Percentiles rank a stretch among this genome's conserved stretches.
These are phyloP conservation scores for Schizochytrium sp. DNA, from an alignment of 108 stramenopile genomes.

Conservation along the genomic window DNA sequence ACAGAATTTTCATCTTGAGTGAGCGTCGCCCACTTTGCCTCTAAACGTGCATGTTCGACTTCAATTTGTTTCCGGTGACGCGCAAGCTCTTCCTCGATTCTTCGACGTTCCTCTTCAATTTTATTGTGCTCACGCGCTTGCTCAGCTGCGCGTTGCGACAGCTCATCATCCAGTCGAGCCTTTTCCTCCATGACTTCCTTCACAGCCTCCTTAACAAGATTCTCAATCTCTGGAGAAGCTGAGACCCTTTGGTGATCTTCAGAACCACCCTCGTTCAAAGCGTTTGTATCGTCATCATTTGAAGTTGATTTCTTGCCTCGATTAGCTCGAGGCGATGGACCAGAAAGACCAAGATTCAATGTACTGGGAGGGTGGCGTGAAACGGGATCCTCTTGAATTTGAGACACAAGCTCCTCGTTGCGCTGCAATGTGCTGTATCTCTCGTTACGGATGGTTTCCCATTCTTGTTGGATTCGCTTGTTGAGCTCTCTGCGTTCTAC, in stretches of 20 bases:
- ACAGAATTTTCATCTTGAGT: too few species aligned
- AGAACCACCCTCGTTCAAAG: background rate
- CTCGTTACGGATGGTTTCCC: conserved; percentile 12
- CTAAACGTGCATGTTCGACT: background rate
- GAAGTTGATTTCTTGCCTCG: too few species aligned
- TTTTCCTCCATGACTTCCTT: background rate
- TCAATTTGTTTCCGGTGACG: conserved; percentile 5
- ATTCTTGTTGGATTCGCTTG: conserved; percentile 6
- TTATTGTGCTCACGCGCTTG: background rate
- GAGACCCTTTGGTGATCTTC: background rate
- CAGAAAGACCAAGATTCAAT: too few species aligned
- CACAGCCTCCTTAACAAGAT: background rate
- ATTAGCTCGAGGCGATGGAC: too few species aligned
- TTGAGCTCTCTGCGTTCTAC: conserved; percentile 2
- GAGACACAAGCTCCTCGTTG: conserved; percentile 21
- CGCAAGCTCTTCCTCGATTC: conserved; percentile 23
- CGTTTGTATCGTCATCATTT: too few species aligned
- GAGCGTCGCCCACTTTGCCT: background rate
- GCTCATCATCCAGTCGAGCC: background rate
- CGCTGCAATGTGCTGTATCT: background rate
- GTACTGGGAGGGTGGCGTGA: too few species aligned
- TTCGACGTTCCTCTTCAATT: background rate
- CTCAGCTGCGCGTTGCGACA: background rate
- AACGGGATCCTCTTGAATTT: background rate
- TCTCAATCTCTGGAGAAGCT: background rate